Conservation (phyloP, 306 rosid species). For the Vigna unguiculata region DNA sequence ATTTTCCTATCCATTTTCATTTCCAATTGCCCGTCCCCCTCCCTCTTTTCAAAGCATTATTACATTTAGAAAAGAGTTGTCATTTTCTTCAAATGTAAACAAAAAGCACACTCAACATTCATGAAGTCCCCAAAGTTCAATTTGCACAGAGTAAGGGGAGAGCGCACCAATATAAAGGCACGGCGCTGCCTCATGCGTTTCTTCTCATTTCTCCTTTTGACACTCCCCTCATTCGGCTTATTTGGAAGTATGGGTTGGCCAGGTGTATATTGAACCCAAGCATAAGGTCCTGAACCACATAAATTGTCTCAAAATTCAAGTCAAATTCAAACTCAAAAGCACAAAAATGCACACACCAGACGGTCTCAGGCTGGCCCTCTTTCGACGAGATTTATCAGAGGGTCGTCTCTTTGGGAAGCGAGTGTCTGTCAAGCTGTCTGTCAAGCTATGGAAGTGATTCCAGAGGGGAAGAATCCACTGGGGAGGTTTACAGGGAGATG, state of each 20-base stretch:
- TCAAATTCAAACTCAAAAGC: conserved; percentile 9
- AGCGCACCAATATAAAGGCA: conserved; percentile 80
- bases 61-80: neutral
- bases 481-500: conserved; percentile 38
- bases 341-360: conserved; percentile 54
- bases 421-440: conserved; percentile 87
- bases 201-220: conserved; percentile 89
- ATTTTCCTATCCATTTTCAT: conserved; percentile 19
- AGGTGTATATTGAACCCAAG: conserved; percentile 73
- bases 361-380: conserved; percentile 78
- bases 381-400: conserved; percentile 68
- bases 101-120: neutral
- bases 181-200: conserved; percentile 82
- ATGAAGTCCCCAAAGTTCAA: neutral
- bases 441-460: conserved; percentile 74
- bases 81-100: conserved; percentile 9
- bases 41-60: neutral
- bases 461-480: conserved; percentile 58
- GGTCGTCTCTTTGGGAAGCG: conserved; percentile 88
- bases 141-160: neutral
- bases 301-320: neutral
- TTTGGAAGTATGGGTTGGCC: conserved; percentile 77
- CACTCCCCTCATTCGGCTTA: conserved; percentile 88
- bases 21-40: neutral
- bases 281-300: conserved; percentile 71